Conservation (phyloP, 441 rosid genomes). For the Pelargonium exstipulatum region DNA sequence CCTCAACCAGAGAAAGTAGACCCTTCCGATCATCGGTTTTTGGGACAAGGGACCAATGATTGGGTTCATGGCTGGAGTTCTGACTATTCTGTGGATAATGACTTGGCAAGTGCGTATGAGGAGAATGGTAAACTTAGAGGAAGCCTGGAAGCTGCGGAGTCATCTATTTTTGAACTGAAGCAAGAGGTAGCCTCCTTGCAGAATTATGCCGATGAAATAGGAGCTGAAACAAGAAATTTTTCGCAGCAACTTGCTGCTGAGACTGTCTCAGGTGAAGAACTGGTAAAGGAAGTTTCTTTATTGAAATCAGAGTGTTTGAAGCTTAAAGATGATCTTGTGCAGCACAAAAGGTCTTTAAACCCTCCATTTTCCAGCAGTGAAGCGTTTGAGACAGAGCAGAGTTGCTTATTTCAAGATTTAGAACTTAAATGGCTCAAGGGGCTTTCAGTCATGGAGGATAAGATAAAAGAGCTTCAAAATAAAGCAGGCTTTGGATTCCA, state of each 20-base stretch:
- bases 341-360: conserved; percentile 35
- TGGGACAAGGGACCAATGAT: conserved; percentile 43
- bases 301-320: conserved; percentile 74
- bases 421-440: conserved; percentile 65
- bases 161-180: conserved; percentile 73
- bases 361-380: conserved; percentile 32
- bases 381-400: conserved; percentile 31
- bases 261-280: conserved; percentile 77
- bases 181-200: conserved; percentile 63
- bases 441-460: conserved; percentile 62
- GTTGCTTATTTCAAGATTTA: conserved; percentile 40
- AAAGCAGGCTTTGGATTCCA: conserved; percentile 58
- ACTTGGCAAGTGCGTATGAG: conserved; percentile 55
- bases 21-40: conserved; percentile 43
- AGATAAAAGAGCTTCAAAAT: conserved; percentile 61
- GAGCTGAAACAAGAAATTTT: conserved; percentile 59
- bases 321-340: conserved; percentile 67
- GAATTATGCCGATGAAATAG: conserved; percentile 69
- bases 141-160: conserved; percentile 69
- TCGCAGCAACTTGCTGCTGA: conserved; percentile 71
- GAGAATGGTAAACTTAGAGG: conserved; percentile 81
- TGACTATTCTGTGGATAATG: conserved; percentile 61
- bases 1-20: conserved; percentile 54
- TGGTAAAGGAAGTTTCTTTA: conserved; percentile 66
- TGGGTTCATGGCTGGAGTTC: conserved; percentile 75